Conservation (phyloP, 345 rosid genomes). For the Rubroshorea leprosula region DNA sequence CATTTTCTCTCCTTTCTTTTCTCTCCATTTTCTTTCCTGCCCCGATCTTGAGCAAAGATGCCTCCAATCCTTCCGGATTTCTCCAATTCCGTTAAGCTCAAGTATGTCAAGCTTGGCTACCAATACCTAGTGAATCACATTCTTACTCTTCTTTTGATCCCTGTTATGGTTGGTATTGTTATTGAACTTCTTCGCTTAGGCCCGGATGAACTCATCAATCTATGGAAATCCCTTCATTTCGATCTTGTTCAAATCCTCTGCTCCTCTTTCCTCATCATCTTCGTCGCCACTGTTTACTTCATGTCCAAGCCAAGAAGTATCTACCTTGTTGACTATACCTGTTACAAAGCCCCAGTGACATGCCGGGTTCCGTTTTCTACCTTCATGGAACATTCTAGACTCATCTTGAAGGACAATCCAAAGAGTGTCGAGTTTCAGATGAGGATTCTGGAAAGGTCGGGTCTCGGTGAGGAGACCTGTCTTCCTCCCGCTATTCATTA, state of each 20-base stretch:
- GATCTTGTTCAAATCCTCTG: conserved; percentile 45
- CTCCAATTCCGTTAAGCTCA: conserved; percentile 68
- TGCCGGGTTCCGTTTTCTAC: conserved; percentile 64
- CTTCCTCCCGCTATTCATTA: conserved; percentile 77
- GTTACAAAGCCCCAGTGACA: conserved; percentile 58
- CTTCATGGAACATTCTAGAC: conserved; percentile 63
- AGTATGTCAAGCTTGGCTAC: conserved; percentile 79
- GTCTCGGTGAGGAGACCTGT: conserved; percentile 79
- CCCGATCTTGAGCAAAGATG: conserved; percentile 24
- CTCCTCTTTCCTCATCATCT: conserved; percentile 37
- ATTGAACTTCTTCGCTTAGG: conserved; percentile 57
- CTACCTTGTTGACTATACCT: conserved; percentile 57
- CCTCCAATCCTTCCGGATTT: conserved; percentile 49
- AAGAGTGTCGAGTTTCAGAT: conserved; percentile 65
- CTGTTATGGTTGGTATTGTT: conserved; percentile 38
- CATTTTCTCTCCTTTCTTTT: not conserved
- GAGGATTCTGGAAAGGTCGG: conserved; percentile 65
- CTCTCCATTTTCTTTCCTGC: too few relatives aligned
- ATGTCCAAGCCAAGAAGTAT: conserved; percentile 59
- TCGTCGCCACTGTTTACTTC: conserved; percentile 54
- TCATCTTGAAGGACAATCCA: conserved; percentile 37
- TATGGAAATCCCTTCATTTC: conserved; percentile 55
- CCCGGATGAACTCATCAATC: conserved; percentile 47
- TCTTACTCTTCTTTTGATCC: conserved; percentile 46
- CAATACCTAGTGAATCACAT: conserved; percentile 71